Evolutionary conservation across 2,329 filamentous ascomycete genomes (phyloP), one percentile per base, ranked within the genome.

Genomic region (Nakataea oryzae): DNA sequence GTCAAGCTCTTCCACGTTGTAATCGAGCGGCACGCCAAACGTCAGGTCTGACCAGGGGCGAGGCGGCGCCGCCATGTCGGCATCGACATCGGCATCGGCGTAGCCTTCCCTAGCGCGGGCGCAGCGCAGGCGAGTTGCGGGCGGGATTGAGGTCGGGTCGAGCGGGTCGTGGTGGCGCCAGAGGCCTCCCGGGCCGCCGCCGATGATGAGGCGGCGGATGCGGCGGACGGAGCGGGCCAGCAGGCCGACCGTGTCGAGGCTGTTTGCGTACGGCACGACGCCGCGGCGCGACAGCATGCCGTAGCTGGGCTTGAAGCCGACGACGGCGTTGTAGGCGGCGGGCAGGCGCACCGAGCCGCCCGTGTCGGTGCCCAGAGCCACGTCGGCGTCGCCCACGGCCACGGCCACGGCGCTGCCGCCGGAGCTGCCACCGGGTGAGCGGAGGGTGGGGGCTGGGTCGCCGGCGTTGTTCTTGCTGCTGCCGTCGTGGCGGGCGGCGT

Each of bases 271-370:
- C 17, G 91, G 88, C 59, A 97, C 85, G 2, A 97, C 90, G 1
- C 93, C 93, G 79, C 87, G 91, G 63, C 93, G 82, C 57, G 91
- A 96, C 32, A 97, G 74, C 75, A 93, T 82, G 21, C 93, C 93
- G 71, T 97, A 97, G 30, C 90, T 95, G 1, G 93, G 93, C 74
- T 97, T 96, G 75, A 93, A 96, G 0, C 93, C 93, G 21, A 93
- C 81, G 0, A 87, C 82, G 3, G 90, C 89, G 11, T 88, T 92
- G 71, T 96, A 97, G 1, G 93, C 90, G 17, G 93, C 93, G 0
- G 93, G 93, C 59, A 97, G 80, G 63, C 93, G 82, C 59, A 97
- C 88, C 1, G 90, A 96, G 17, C 93, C 93, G 66, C 93, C 93
- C 0, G 93, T 99, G 72, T 99, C 95, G 26, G 95, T 97, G 24